A percentile compares a stretch with the other conserved stretches of the same genome.
phyloP scores from a whole-genome alignment of 192 early-diverging fungal species.

The Coemansia sp. region DNA sequence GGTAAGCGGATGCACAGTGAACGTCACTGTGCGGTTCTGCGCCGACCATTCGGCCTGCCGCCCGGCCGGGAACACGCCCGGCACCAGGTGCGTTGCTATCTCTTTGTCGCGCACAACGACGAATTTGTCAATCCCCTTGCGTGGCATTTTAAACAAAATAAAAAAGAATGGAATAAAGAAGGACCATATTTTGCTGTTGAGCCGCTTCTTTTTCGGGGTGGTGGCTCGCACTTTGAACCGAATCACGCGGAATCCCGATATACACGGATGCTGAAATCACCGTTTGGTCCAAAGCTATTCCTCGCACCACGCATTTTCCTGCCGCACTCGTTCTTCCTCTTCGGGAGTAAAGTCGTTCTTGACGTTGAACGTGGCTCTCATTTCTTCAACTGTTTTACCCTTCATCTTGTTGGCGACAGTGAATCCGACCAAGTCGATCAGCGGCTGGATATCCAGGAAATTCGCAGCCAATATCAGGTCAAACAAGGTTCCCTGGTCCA shows the following conservation, averaged over 20 bases:
- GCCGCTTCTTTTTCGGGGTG: too few species aligned
- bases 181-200: too few species aligned
- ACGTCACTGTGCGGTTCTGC: slow-evolving; percentile 38
- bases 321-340: slow-evolving; percentile 61
- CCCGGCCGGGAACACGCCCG: slow-evolving; percentile 25
- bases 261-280: background rate
- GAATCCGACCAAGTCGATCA: slow-evolving; percentile 69
- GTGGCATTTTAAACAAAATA: slow-evolving; percentile 13
- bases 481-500: slow-evolving; percentile 92
- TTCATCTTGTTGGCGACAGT: slow-evolving; percentile 93
- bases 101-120: slow-evolving; percentile 30
- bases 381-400: slow-evolving; percentile 80
- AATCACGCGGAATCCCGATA: too few species aligned
- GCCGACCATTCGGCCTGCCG: slow-evolving; percentile 21
- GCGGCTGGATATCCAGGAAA: slow-evolving; percentile 71
- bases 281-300: background rate
- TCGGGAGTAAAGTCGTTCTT: slow-evolving; percentile 69
- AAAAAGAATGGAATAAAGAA: background rate
- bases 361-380: slow-evolving; percentile 67
- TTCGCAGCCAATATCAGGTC: slow-evolving; percentile 90
- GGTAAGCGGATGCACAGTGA: slow-evolving; percentile 21
- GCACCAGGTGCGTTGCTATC: slow-evolving; percentile 5
- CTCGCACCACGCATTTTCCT: slow-evolving; percentile 66
- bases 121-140: slow-evolving; percentile 15
- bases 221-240: too few species aligned